These are phyloP conservation scores for Polyporus arcularius DNA, from an alignment of 768 basidiomycete species.

Conservation along the genomic window DNA sequence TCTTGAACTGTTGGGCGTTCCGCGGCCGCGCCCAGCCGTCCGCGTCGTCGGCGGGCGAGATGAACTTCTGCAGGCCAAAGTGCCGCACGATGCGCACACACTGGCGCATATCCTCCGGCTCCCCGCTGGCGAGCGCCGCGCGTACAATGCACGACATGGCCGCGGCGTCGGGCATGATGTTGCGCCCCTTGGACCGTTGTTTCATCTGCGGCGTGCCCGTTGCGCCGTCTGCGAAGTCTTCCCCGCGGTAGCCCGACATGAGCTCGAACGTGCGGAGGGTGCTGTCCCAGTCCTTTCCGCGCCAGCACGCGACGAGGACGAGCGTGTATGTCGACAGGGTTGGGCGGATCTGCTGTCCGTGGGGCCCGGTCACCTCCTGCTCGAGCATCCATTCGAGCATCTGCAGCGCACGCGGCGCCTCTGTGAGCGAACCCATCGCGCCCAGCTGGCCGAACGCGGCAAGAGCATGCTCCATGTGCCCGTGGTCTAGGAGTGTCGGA, in stretches of 20 bases:
- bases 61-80: slow-evolving; percentile 43
- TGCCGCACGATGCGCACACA: slow-evolving; percentile 58
- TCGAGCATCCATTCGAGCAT: slow-evolving; percentile 70
- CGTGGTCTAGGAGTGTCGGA: slow-evolving; percentile 47
- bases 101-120: slow-evolving; percentile 55
- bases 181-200: slow-evolving; percentile 37
- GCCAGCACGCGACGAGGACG: slow-evolving; percentile 66
- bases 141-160: slow-evolving; percentile 59
- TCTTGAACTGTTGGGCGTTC: slow-evolving; percentile 5
- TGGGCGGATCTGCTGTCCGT: slow-evolving; percentile 35
- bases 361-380: slow-evolving; percentile 40
- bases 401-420: slow-evolving; percentile 53
- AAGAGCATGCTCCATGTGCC: slow-evolving; percentile 65
- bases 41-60: slow-evolving; percentile 18
- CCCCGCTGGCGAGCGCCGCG: slow-evolving; percentile 54
- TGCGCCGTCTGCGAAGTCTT: slow-evolving; percentile 22
- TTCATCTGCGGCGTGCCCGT: slow-evolving; percentile 6
- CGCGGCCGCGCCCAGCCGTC: background rate
- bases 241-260: slow-evolving; percentile 61
- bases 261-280: slow-evolving; percentile 62
- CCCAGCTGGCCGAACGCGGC: slow-evolving; percentile 48
- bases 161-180: slow-evolving; percentile 50
- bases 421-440: slow-evolving; percentile 40
- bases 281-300: slow-evolving; percentile 60
- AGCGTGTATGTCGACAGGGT: slow-evolving; percentile 60